phyloP scores from a whole-genome alignment of 2,329 filamentous ascomycete species.

The Microcyclosporella mali region DNA sequence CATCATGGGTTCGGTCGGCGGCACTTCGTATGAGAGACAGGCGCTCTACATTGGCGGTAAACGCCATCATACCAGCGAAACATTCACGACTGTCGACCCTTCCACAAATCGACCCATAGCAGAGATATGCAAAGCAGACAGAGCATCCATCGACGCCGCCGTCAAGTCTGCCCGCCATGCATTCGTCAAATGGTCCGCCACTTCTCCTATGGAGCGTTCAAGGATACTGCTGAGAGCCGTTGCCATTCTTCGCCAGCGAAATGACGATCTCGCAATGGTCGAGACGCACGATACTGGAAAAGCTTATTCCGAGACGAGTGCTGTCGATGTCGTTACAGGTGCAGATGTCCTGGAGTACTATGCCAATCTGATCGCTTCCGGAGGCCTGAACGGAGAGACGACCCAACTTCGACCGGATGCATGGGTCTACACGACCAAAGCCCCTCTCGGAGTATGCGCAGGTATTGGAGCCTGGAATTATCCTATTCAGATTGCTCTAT shows the following conservation, averaged over 20 bases:
- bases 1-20: slow-evolving; percentile 10
- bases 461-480: slow-evolving; percentile 92
- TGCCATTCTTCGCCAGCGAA: slow-evolving; percentile 63
- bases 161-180: slow-evolving; percentile 64
- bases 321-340: slow-evolving; percentile 75
- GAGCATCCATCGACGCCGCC: slow-evolving; percentile 63
- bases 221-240: slow-evolving; percentile 74
- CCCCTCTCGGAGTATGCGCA: slow-evolving; percentile 74
- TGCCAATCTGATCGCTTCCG: slow-evolving; percentile 69
- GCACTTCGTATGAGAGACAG: slow-evolving; percentile 24
- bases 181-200: slow-evolving; percentile 71
- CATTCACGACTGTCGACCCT: slow-evolving; percentile 69
- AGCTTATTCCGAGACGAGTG: slow-evolving; percentile 74
- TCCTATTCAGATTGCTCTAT: slow-evolving; percentile 82
- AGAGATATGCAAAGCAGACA: slow-evolving; percentile 53
- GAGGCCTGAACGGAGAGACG: slow-evolving; percentile 74
- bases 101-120: slow-evolving; percentile 63
- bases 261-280: slow-evolving; percentile 70
- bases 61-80: slow-evolving; percentile 52
- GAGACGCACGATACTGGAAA: slow-evolving; percentile 87
- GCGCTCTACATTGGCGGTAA: slow-evolving; percentile 68
- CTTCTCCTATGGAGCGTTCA: slow-evolving; percentile 65
- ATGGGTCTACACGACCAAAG: slow-evolving; percentile 77
- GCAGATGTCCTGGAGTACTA: slow-evolving; percentile 84
- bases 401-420: slow-evolving; percentile 67